Evolutionary conservation across 2,329 filamentous ascomycete species (phyloP).

Genomic region (Colletotrichum chrysophilum): DNA sequence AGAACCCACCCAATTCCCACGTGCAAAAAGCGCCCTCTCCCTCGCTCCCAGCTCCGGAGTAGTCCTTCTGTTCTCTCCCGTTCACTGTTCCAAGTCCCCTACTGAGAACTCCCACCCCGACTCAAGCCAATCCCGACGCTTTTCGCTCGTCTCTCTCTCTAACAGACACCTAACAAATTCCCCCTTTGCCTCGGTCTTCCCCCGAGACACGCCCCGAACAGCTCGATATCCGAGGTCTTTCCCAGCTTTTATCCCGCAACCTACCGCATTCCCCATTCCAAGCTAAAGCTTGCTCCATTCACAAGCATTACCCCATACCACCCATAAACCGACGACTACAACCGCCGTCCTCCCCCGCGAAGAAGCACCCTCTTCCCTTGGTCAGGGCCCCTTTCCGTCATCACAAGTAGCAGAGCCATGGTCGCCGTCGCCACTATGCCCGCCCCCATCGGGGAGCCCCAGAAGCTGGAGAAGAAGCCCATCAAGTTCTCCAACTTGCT

Average conservation of each 20-base stretch:
- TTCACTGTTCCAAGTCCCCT: not conserved
- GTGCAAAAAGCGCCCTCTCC: slow-evolving; percentile 22
- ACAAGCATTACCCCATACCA: slow-evolving; percentile 12
- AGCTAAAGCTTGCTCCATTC: slow-evolving; percentile 1
- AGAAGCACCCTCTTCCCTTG: slow-evolving; percentile 95
- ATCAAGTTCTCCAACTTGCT: slow-evolving; percentile 99
- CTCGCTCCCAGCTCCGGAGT: not conserved
- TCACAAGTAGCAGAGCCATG: slow-evolving; percentile 58
- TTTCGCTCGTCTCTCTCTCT: not conserved
- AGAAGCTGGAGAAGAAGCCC: slow-evolving; percentile 93
- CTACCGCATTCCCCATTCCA: slow-evolving; percentile 10
- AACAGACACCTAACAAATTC: not conserved
- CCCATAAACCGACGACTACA: slow-evolving; percentile 16
- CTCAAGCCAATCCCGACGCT: slow-evolving; percentile 1
- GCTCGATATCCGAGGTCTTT: slow-evolving; percentile 22
- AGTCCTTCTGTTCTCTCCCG: not conserved
- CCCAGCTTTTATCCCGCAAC: slow-evolving; percentile 17
- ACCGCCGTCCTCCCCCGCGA: slow-evolving; percentile 56
- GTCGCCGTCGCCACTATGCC: slow-evolving; percentile 62
- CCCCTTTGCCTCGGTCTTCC: slow-evolving; percentile 7
- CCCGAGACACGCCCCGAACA: slow-evolving; percentile 14
- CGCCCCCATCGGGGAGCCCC: slow-evolving; percentile 51
- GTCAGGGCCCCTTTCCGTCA: slow-evolving; percentile 84
- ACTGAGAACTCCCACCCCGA: not conserved
- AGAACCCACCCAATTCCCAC: slow-evolving; percentile 19